Conservation (phyloP, 2,329 filamentous ascomycete species). For the Colletotrichum tabaci region DNA sequence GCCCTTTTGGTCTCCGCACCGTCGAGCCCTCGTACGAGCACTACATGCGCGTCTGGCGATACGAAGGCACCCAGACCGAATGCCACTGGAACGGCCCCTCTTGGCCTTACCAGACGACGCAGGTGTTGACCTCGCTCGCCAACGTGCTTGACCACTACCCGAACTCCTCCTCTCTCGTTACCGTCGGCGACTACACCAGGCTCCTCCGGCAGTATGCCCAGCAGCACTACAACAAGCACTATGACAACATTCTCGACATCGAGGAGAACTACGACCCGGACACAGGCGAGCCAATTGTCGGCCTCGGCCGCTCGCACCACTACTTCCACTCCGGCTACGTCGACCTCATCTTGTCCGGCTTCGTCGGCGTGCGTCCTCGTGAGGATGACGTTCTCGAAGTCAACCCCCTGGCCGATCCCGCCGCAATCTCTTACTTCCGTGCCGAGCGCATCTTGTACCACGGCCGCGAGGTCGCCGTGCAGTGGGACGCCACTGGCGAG, state of each 20-base stretch:
- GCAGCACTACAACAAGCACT: slow-evolving; percentile 59
- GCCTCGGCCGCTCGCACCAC: slow-evolving; percentile 50
- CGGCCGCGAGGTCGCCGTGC: slow-evolving; percentile 56
- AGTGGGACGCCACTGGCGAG: slow-evolving; percentile 57
- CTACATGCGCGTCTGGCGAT: slow-evolving; percentile 47
- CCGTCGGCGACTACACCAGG: slow-evolving; percentile 54
- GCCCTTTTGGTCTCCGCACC: slow-evolving; percentile 59
- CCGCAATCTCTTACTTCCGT: slow-evolving; percentile 56
- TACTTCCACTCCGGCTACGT: slow-evolving; percentile 62
- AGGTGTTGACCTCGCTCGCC: slow-evolving; percentile 58
- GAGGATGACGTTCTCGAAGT: slow-evolving; percentile 55
- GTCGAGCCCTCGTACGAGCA: slow-evolving; percentile 58
- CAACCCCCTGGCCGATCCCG: slow-evolving; percentile 55
- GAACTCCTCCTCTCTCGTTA: slow-evolving; percentile 48
- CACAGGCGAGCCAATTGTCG: slow-evolving; percentile 44
- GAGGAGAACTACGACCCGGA: slow-evolving; percentile 61
- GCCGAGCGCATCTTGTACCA: slow-evolving; percentile 61
- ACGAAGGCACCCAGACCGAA: slow-evolving; percentile 45
- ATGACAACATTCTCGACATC: slow-evolving; percentile 46
- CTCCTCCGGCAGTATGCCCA: slow-evolving; percentile 56
- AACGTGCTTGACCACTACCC: slow-evolving; percentile 50
- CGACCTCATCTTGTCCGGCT: slow-evolving; percentile 60
- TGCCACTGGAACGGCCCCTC: slow-evolving; percentile 62
- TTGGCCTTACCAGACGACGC: slow-evolving; percentile 61
- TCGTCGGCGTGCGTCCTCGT: slow-evolving; percentile 58